Evolutionary conservation across 805 yeast species (phyloP).

Genomic region (Scheffersomyces ergatensis): DNA sequence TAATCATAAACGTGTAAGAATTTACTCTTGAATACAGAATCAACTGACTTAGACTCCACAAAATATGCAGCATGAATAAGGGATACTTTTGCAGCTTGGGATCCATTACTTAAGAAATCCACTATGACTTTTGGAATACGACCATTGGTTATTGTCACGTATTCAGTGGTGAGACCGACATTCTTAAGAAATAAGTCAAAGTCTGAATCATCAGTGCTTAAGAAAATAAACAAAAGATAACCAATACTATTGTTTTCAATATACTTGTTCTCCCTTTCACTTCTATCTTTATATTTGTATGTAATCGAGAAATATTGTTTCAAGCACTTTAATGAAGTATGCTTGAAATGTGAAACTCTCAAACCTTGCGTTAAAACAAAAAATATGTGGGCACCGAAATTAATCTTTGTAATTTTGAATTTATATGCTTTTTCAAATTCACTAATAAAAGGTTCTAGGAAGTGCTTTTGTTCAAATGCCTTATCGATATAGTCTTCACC

Average conservation of each 20-base stretch:
- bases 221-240: conserved; percentile 31
- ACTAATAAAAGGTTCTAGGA: conserved; percentile 40
- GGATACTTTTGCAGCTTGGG: conserved; percentile 18
- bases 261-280: conserved; percentile 5
- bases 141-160: conserved; percentile 10
- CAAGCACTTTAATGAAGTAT: conserved; percentile 45
- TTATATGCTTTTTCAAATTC: conserved; percentile 43
- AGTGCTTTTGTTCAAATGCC: conserved; percentile 27
- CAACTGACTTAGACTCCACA: conserved; percentile 24
- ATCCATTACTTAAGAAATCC: conserved; percentile 20
- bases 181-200: conserved; percentile 23
- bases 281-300: conserved; percentile 26
- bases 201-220: conserved; percentile 21
- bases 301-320: conserved; percentile 42
- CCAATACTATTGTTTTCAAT: conserved; percentile 12
- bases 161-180: conserved; percentile 14
- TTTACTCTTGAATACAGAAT: conserved; percentile 23
- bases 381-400: conserved; percentile 52
- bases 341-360: conserved; percentile 54
- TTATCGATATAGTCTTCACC: conserved; percentile 21
- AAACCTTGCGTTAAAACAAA: conserved; percentile 55
- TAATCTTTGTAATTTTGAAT: conserved; percentile 37
- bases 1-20: conserved; percentile 27
- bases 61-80: conserved; percentile 30
- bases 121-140: conserved; percentile 26